Percentiles rank a stretch among this genome's conserved stretches.
Evolutionary conservation across 2,329 filamentous ascomycete genomes (phyloP).

Genomic region (Colletotrichum musae): DNA sequence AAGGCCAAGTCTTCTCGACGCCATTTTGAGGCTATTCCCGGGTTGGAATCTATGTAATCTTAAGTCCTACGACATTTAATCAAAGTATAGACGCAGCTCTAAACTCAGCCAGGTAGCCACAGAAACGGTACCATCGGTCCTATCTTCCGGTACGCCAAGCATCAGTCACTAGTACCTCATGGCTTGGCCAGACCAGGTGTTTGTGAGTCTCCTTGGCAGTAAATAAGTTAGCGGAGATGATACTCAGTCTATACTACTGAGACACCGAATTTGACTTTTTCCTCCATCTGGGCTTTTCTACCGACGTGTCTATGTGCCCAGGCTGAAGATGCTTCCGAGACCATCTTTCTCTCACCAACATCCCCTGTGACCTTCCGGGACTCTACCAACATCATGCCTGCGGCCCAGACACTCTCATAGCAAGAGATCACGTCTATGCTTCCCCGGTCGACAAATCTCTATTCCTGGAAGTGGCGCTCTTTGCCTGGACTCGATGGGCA

Average conservation of each 20-base stretch:
- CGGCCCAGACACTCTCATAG: constrained; percentile 1
- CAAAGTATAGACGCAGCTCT: not conserved
- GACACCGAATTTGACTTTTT: not conserved
- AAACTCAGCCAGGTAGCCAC: constrained; percentile 2
- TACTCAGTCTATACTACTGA: not conserved
- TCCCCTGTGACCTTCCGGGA: not conserved
- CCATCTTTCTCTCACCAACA: not conserved
- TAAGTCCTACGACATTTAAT: constrained; percentile 1
- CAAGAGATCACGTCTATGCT: constrained; percentile 1
- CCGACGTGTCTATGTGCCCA: not conserved
- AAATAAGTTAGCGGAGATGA: constrained; percentile 1
- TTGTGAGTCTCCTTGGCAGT: too few relatives aligned
- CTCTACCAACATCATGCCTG: constrained; percentile 1
- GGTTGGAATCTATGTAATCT: not conserved
- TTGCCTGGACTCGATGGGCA: not conserved
- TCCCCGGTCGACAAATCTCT: too few relatives aligned
- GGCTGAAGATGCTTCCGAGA: constrained; percentile 1
- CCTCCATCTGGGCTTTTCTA: not conserved
- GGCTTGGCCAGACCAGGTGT: not conserved
- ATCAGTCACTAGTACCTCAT: constrained; percentile 15
- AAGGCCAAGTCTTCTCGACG: not conserved
- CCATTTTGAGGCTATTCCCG: not conserved
- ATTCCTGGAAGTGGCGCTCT: not conserved
- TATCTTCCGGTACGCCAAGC: constrained; percentile 2
- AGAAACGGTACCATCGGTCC: constrained; percentile 12